These are phyloP conservation scores for Alternaria viburni DNA, from an alignment of 2,329 filamentous ascomycete genomes.

Conservation along the genomic window DNA sequence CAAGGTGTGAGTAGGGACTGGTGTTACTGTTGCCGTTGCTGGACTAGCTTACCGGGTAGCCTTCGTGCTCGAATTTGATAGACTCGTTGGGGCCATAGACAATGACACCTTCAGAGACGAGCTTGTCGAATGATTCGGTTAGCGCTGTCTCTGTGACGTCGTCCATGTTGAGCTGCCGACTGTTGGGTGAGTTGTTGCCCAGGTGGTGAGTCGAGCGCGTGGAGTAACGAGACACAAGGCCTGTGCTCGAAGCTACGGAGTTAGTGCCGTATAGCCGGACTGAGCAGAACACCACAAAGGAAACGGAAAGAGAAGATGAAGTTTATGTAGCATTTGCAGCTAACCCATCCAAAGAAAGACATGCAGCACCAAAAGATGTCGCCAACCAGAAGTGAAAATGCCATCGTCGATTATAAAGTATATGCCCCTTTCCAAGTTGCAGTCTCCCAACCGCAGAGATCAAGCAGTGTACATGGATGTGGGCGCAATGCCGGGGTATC, in stretches of 20 bases:
- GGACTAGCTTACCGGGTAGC: constrained; percentile 33
- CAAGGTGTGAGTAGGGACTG: background rate
- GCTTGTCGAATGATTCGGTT: constrained; percentile 28
- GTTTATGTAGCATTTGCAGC: constrained; percentile 11
- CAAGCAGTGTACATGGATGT: constrained; percentile 4
- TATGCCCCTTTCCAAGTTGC: constrained; percentile 10
- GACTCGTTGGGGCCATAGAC: constrained; percentile 31
- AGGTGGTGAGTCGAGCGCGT: constrained; percentile 9
- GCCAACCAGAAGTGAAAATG: constrained; percentile 4
- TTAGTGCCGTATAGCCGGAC: constrained; percentile 7
- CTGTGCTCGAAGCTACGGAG: constrained; percentile 12
- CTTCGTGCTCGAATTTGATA: constrained; percentile 25
- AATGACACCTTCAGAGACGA: constrained; percentile 33
- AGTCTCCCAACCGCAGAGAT: constrained; percentile 4
- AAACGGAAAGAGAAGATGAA: background rate
- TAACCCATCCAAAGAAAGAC: constrained; percentile 11
- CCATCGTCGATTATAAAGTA: constrained; percentile 8
- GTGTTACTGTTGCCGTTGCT: background rate
- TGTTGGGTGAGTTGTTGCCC: background rate
- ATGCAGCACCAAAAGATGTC: constrained; percentile 1
- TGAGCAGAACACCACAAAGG: background rate
- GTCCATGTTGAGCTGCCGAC: constrained; percentile 12
- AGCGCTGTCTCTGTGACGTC: constrained; percentile 19
- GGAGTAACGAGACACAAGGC: constrained; percentile 4
- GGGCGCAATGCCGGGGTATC: constrained; percentile 16